Percentiles rank a stretch among this genome's conserved stretches.
phyloP scores from a whole-genome alignment of 768 basidiomycete genomes.

The Pleurotus platypus region DNA sequence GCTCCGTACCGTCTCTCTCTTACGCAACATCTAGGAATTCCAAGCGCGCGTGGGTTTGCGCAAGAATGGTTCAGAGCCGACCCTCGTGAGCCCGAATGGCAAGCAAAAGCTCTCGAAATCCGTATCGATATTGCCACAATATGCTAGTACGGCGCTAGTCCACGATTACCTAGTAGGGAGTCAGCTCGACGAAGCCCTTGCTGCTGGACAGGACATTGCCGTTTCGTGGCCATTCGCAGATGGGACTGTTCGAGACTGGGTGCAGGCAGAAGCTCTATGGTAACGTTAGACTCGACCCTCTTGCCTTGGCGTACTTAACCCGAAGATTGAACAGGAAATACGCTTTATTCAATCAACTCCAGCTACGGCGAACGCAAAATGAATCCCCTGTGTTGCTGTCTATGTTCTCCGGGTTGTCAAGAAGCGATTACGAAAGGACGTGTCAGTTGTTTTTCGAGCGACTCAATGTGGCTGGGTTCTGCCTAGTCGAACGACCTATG shows the following conservation, averaged over 20 bases:
- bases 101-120: conserved; percentile 19
- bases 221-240: conserved; percentile 83
- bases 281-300: conserved; percentile 22
- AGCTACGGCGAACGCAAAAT: conserved; percentile 78
- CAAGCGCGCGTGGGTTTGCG: conserved; percentile 78
- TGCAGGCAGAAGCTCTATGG: conserved; percentile 88
- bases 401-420: conserved; percentile 60
- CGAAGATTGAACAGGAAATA: conserved; percentile 62
- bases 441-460: conserved; percentile 90
- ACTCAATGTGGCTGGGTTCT: conserved; percentile 84
- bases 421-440: conserved; percentile 64
- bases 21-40: conserved; percentile 52
- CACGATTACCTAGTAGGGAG: conserved; percentile 82
- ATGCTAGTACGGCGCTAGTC: conserved; percentile 43
- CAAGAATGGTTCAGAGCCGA: conserved; percentile 33
- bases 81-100: conserved; percentile 15
- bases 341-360: conserved; percentile 69
- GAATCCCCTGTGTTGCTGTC: conserved; percentile 84
- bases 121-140: conserved; percentile 42
- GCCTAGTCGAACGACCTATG: conserved; percentile 78
- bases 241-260: conserved; percentile 72
- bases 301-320: background rate
- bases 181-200: conserved; percentile 77
- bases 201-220: conserved; percentile 66
- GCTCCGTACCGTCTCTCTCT: conserved; percentile 2